Evolutionary conservation across 441 rosid genomes (phyloP), one percentile per base, ranked within the genome.

Genomic region (Croton laevigatus): DNA sequence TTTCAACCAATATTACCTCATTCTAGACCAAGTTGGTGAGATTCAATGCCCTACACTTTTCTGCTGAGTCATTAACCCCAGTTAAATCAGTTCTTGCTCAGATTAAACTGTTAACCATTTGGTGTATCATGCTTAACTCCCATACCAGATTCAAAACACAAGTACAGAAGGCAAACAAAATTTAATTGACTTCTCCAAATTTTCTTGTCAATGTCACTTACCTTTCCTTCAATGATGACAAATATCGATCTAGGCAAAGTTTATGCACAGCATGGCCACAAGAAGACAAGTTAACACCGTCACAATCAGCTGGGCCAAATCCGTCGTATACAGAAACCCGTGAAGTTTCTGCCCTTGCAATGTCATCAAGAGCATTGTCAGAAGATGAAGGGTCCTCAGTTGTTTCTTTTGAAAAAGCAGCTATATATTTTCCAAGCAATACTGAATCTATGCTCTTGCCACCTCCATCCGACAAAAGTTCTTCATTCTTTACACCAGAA

Each of bases 181-280:
- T 57, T 9, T 68, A 20, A 23, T 20, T 14, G 32, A 4, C 57
- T n/a, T 7, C 44, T 63, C 36, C 19, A 58, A 20, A n/a, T 45
- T 65, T 37, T 51, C 54, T 42, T 16, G 45, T 54, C 10, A 51
- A 58, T 9, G 53, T 61, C 71, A 79, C 84, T 81, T 76, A 82
- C 99, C 99, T 89, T 73, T 96, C 99, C 86, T 69, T 89, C 84
- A 96, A 77, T 16, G 98, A 96, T 13, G 81, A 82, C 58, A 96
- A 75, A 81, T 96, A 96, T 55, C 94, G 91, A 73, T 91, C 91
- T 46, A 90, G 93, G 78, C 99, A 96, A 68, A 78, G 82, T 78
- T 93, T 97, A 85, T 96, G 99, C 75, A 93, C 98, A 13, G 97
- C 90, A 88, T 96, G 98, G 65, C 99, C 97, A 81, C 99, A 96